Base-by-base conservation (phyloP, 2,329 filamentous ascomycete genomes). In the Chalaropsis ovoidea region DNA sequence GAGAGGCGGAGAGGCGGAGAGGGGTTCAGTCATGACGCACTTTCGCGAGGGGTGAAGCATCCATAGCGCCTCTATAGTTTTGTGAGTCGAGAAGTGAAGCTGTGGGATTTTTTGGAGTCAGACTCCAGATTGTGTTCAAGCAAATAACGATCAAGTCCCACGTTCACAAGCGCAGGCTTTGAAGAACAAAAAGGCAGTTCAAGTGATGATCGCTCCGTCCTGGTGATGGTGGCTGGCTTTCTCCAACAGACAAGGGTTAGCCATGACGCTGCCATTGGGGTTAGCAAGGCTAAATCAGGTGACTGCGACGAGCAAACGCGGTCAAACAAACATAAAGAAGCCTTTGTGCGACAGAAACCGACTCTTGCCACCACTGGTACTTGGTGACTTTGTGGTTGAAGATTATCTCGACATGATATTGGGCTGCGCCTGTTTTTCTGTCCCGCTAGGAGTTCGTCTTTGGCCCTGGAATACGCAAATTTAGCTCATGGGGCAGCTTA, bases 41-140 rank as follows among this genome's bases (percentile, higher is more conserved):
- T 77, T 87, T 79, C 71, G 82, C 86, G 69, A 91, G 75, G 54
- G 86, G 82, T 66, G 88, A 83, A 39, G 82, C 79, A 73, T 91
- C 88, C 88, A 91, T 90, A 62, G 42, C 65, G 43, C 49, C 11
- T 27, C 41, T 15, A 22, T 62, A 19, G 3, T 58, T 47, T n/a
- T 47, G 43, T 2, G 15, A 2, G 15, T 47, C n/a, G 17, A 47
- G 8, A 39, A 39, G 35, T 6, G 35, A 39, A 39, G 35, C 27
- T 58, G n/a, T 58, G 27, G 6, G 7, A 58, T 35, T 35, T 5
- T 10, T 17, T n/a, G 15, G 31, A 19, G 24, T 39, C 5, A 58
- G 27, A 8, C 1, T n/a, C 47, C 11, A 10, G 19, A 4, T 27
- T 17, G 47, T 52, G 11, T 24, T 52, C 2, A 39, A 39, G 47